Conservation (phyloP, 2,329 filamentous ascomycete genomes). For the Diaporthe citriasiana region DNA sequence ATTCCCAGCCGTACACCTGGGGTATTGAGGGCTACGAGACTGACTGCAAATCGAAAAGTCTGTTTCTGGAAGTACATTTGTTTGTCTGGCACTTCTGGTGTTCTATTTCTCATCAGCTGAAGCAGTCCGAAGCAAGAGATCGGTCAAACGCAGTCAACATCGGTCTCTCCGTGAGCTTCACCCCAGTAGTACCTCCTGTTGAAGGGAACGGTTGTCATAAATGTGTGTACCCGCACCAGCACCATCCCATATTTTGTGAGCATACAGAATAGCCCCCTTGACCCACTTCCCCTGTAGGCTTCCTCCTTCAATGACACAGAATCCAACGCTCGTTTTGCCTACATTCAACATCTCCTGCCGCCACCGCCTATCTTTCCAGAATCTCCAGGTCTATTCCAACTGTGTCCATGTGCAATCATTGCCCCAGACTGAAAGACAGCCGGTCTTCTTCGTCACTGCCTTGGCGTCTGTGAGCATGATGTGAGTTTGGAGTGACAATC, state of each 20-base stretch:
- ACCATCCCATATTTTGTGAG: too few species aligned
- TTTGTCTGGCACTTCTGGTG: not conserved
- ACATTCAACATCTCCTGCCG: not conserved
- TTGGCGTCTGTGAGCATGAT: not conserved
- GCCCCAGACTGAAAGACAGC: not conserved
- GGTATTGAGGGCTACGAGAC: not conserved
- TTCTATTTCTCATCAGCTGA: not conserved
- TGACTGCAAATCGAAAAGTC: not conserved
- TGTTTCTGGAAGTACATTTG: not conserved
- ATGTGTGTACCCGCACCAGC: too few species aligned
- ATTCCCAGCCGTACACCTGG: not conserved
- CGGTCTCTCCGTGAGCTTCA: not conserved
- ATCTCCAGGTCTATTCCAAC: not conserved
- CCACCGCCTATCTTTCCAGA: not conserved
- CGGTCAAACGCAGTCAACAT: conserved; percentile 5
- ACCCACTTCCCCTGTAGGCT: too few species aligned
- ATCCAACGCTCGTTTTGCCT: too few species aligned
- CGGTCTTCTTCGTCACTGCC: conserved; percentile 1
- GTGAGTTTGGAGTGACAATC: not conserved
- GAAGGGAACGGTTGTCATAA: too few species aligned
- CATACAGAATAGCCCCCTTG: too few species aligned
- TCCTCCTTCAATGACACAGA: too few species aligned
- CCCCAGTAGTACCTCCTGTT: not conserved
- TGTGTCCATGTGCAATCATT: not conserved
- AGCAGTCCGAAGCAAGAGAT: not conserved